Conservation (phyloP, 495 filamentous ascomycete species). For the Xylaria longipes region DNA sequence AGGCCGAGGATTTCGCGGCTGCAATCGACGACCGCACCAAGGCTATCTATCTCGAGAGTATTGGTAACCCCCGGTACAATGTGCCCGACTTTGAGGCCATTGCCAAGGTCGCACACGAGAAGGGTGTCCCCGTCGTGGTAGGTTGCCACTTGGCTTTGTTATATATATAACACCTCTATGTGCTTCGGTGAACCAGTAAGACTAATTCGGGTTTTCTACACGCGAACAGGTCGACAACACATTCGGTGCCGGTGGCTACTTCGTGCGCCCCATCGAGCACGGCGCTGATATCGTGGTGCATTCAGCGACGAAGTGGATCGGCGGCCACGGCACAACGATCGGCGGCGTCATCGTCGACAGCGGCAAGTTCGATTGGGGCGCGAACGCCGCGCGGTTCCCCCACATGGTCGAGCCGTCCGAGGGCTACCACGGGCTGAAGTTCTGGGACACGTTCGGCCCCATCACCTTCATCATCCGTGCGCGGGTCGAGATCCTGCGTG, state of each 20-base stretch:
- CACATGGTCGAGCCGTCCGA: constrained; percentile 91
- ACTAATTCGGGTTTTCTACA: constrained; percentile 2
- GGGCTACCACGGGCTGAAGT: constrained; percentile 95
- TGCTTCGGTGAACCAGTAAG: not conserved
- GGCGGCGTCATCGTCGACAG: constrained; percentile 89
- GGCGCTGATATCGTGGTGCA: constrained; percentile 96
- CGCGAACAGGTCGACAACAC: constrained; percentile 83
- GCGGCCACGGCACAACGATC: constrained; percentile 95
- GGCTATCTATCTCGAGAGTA: constrained; percentile 93
- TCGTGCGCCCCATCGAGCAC: constrained; percentile 86
- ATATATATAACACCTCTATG: not conserved
- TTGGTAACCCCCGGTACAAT: constrained; percentile 96
- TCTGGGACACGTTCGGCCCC: constrained; percentile 93
- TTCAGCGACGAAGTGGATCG: constrained; percentile 98
- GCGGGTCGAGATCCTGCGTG: constrained; percentile 81
- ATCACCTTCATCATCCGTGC: constrained; percentile 84
- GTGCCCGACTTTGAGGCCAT: constrained; percentile 89
- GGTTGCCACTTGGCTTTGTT: constrained; percentile 37
- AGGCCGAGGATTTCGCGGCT: constrained; percentile 78
- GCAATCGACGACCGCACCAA: constrained; percentile 96
- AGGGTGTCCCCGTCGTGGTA: constrained; percentile 85
- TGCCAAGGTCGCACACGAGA: constrained; percentile 77
- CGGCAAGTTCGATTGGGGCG: constrained; percentile 97
- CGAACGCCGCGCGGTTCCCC: constrained; percentile 85
- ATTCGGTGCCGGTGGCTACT: constrained; percentile 95